A percentile compares a stretch with the other conserved stretches of the same genome.
Conservation (phyloP, 2,329 filamentous ascomycete genomes). For the Diaporthe citri region DNA sequence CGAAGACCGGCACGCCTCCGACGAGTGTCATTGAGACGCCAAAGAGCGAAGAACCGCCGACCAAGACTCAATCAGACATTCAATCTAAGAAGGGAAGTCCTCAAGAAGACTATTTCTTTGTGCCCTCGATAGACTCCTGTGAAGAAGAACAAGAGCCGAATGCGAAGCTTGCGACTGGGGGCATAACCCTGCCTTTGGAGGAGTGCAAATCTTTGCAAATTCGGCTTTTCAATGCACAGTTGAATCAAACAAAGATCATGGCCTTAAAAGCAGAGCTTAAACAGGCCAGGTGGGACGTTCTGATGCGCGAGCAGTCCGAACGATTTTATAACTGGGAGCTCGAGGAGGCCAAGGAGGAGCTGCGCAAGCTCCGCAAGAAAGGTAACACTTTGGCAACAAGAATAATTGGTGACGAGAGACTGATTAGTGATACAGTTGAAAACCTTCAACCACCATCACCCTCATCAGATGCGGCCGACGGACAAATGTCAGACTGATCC, state of each 20-base stretch:
- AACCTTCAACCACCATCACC: no score
- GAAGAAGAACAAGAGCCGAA: not conserved
- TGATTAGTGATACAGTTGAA: no score
- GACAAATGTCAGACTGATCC: no score
- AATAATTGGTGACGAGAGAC: no score
- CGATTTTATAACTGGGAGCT: no score
- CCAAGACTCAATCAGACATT: not conserved
- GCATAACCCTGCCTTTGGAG: not conserved
- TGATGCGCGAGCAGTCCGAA: no score
- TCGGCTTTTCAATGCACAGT: not conserved
- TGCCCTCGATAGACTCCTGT: not conserved
- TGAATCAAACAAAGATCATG: not conserved
- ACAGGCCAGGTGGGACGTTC: no score
- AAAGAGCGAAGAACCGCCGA: not conserved
- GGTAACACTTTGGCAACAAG: no score
- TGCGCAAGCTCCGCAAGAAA: no score
- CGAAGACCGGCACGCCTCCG: not conserved
- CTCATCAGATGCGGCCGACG: no score
- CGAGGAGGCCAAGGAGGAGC: no score
- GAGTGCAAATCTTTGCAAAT: not conserved
- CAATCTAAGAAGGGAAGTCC: not conserved
- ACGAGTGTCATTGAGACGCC: not conserved
- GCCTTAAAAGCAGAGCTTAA: not conserved
- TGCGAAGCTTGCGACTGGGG: not conserved
- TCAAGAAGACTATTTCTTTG: not conserved